Evolutionary conservation across 1,284 basidiomycete genomes (phyloP).

Genomic region (Papiliotrema terrestris): DNA sequence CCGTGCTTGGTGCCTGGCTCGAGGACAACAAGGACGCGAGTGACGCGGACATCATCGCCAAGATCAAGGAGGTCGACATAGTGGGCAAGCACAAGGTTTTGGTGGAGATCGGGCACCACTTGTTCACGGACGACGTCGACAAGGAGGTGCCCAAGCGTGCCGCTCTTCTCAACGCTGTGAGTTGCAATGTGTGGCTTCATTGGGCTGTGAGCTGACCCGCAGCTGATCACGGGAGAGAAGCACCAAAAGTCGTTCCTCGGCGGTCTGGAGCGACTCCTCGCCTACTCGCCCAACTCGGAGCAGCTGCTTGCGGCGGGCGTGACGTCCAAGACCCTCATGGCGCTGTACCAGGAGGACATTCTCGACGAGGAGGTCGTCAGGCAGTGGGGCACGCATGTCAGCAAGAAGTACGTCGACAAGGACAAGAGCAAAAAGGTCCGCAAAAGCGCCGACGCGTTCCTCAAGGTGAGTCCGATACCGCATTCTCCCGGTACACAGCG

Average conservation of each 20-base stretch:
- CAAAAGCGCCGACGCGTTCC: conserved; percentile 91
- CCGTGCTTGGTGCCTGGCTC: conserved; percentile 80
- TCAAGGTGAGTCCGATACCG: conserved; percentile 57
- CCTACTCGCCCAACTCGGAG: conserved; percentile 58
- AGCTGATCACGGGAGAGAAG: conserved; percentile 67
- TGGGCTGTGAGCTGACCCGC: neutral
- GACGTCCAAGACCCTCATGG: conserved; percentile 81
- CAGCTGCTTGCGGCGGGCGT: conserved; percentile 33
- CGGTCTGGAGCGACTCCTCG: conserved; percentile 79
- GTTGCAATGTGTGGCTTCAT: conserved; percentile 18
- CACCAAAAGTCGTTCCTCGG: conserved; percentile 93
- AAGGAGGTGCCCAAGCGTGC: conserved; percentile 70
- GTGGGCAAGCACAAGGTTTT: conserved; percentile 95
- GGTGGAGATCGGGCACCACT: conserved; percentile 76
- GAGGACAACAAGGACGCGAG: conserved; percentile 61
- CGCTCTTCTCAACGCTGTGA: conserved; percentile 75
- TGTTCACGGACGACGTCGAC: conserved; percentile 73
- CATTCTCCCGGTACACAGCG: neutral
- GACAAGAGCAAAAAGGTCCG: conserved; percentile 93
- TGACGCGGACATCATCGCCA: conserved; percentile 67
- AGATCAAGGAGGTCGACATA: conserved; percentile 86
- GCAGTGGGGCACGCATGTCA: conserved; percentile 95
- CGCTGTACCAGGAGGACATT: conserved; percentile 86
- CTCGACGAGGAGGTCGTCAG: conserved; percentile 87
- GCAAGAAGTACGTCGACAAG: conserved; percentile 96